Conservation (phyloP, 225 moss, liverwort and hornwort genomes). For the Marchantia paleacea region DNA sequence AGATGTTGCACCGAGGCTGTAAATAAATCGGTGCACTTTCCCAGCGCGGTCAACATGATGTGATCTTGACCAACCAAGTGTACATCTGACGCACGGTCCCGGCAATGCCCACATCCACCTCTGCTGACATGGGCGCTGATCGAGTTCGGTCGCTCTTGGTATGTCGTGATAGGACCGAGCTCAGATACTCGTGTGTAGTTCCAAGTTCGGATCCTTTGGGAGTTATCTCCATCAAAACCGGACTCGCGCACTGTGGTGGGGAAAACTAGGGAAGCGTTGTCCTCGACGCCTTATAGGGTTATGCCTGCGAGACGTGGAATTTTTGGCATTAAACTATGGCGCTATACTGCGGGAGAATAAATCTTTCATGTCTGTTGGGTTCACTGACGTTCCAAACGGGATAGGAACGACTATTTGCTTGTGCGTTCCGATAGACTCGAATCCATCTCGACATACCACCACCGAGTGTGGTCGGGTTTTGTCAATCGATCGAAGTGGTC, state of each 20-base stretch:
- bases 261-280: too few relatives aligned
- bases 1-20: background rate
- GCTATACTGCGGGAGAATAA: too few relatives aligned
- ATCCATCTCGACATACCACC: too few relatives aligned
- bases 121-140: background rate
- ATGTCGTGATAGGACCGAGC: background rate
- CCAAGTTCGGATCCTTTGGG: too few relatives aligned
- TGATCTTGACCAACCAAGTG: background rate
- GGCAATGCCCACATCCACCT: background rate
- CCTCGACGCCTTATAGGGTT: too few relatives aligned
- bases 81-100: slow-evolving; percentile 1
- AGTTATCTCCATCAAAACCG: background rate
- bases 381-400: too few relatives aligned
- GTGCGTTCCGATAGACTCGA: too few relatives aligned
- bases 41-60: background rate
- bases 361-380: too few relatives aligned
- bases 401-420: too few relatives aligned
- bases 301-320: too few relatives aligned
- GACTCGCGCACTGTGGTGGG: background rate
- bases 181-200: background rate
- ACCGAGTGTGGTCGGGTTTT: too few relatives aligned
- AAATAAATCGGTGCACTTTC: background rate
- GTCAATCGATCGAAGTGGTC: background rate
- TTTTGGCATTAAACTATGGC: too few relatives aligned
- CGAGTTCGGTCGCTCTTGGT: background rate